These are phyloP conservation scores for Zanthoxylum bungeanum DNA, from an alignment of 345 rosid species.

Conservation along the genomic window DNA sequence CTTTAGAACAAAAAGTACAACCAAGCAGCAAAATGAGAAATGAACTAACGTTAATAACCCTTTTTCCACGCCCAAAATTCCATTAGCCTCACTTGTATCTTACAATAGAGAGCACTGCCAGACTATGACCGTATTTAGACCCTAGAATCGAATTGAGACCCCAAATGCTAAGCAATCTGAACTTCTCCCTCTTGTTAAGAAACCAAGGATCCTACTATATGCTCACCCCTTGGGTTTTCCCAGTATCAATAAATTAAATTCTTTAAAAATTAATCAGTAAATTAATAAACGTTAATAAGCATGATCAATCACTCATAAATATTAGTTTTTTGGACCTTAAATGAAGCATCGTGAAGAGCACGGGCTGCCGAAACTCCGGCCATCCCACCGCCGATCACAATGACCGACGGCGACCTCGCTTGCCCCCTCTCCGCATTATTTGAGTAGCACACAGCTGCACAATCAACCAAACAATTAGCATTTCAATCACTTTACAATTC, in stretches of 20 bases:
- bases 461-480: background rate
- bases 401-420: constrained; percentile 74
- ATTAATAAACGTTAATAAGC: too few relatives aligned
- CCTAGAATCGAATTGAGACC: background rate
- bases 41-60: too few relatives aligned
- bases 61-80: background rate
- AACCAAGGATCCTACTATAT: background rate
- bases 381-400: constrained; percentile 87
- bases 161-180: background rate
- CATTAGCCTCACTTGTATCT: background rate
- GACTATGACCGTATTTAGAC: background rate
- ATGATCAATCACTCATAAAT: background rate
- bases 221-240: background rate
- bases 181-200: background rate
- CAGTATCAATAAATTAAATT: background rate
- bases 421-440: constrained; percentile 48
- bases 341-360: constrained; percentile 81
- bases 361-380: constrained; percentile 94
- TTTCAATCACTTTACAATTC: background rate
- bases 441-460: constrained; percentile 51
- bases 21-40: background rate
- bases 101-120: background rate
- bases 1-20: background rate
- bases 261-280: background rate
- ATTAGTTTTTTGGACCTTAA: constrained; percentile 47